A percentile compares a stretch with the other conserved stretches of the same genome.
Evolutionary conservation across 441 rosid species (phyloP).

Genomic region (Pelargonium fulgidum): DNA sequence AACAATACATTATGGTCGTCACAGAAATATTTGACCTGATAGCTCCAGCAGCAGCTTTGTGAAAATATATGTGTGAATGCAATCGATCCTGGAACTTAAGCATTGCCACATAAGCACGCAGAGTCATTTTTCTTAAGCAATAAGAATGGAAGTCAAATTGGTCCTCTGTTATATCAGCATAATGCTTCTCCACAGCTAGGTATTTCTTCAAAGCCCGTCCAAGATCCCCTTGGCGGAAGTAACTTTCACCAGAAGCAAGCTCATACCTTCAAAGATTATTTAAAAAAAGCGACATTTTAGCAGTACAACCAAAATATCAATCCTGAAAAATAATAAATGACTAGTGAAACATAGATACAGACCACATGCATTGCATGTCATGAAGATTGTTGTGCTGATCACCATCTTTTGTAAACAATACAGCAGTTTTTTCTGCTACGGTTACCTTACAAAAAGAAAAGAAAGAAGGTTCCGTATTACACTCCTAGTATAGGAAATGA

Average conservation of each 20-base stretch:
- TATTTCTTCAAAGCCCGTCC: conserved; percentile 92
- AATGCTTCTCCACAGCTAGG: conserved; percentile 99
- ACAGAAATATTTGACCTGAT: conserved; percentile 56
- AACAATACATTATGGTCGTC: conserved; percentile 1
- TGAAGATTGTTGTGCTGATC: conserved; percentile 98
- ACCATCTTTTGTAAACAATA: conserved; percentile 91
- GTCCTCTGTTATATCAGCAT: conserved; percentile 96
- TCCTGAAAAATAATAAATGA: conserved; percentile 5
- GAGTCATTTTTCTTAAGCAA: conserved; percentile 96
- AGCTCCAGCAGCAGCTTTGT: conserved; percentile 92
- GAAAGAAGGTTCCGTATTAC: background rate
- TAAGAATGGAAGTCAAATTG: conserved; percentile 99
- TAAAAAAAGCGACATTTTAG: background rate
- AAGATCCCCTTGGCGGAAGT: conserved; percentile 91
- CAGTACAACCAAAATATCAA: conserved; percentile 6
- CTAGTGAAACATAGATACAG: conserved; percentile 26
- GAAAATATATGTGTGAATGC: conserved; percentile 90
- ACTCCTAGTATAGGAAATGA: background rate
- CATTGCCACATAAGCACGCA: conserved; percentile 96
- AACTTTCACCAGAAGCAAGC: conserved; percentile 98
- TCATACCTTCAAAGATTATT: conserved; percentile 65
- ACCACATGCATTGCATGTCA: conserved; percentile 99
- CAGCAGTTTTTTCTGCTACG: conserved; percentile 90
- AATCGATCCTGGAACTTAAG: conserved; percentile 96
- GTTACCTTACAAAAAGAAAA: conserved; percentile 46